phyloP scores from a whole-genome alignment of 805 yeast species.

The Kluyveromyces lactis region DNA sequence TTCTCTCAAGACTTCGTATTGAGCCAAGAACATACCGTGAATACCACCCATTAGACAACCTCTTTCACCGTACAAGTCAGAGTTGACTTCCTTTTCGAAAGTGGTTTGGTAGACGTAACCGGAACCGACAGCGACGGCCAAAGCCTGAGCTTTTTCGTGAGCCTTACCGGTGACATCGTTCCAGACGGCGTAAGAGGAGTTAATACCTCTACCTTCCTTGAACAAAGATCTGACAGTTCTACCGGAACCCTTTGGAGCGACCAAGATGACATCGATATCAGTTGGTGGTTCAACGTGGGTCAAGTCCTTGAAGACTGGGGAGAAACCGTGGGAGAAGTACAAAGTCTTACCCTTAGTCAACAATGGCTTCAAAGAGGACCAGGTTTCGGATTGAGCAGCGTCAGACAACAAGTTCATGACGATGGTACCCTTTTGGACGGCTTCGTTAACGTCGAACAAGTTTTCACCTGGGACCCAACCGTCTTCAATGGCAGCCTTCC shows the following conservation, averaged over 20 bases:
- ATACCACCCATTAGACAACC: constrained; percentile 99
- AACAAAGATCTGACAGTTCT: constrained; percentile 98
- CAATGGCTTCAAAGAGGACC: constrained; percentile 80
- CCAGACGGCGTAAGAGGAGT: constrained; percentile 99
- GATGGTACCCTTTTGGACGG: constrained; percentile 84
- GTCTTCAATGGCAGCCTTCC: constrained; percentile 99
- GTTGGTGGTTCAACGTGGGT: constrained; percentile 94
- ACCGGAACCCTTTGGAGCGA: constrained; percentile 99
- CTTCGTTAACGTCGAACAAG: constrained; percentile 91
- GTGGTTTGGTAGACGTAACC: constrained; percentile 99
- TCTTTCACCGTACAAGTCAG: constrained; percentile 99
- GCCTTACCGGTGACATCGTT: constrained; percentile 99
- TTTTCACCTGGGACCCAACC: constrained; percentile 99
- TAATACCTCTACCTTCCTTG: constrained; percentile 99
- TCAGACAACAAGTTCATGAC: constrained; percentile 97
- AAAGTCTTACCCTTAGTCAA: constrained; percentile 95
- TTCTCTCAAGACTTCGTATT: constrained; percentile 99
- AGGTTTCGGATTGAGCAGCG: constrained; percentile 99
- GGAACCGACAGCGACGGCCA: constrained; percentile 98
- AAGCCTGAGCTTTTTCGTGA: constrained; percentile 96
- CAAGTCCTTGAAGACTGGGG: constrained; percentile 96
- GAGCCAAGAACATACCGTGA: constrained; percentile 99
- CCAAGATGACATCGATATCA: constrained; percentile 93
- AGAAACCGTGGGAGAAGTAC: constrained; percentile 99
- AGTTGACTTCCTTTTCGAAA: constrained; percentile 97